phyloP scores from a whole-genome alignment of 1,284 basidiomycete genomes.

The Ustilago hordei region DNA sequence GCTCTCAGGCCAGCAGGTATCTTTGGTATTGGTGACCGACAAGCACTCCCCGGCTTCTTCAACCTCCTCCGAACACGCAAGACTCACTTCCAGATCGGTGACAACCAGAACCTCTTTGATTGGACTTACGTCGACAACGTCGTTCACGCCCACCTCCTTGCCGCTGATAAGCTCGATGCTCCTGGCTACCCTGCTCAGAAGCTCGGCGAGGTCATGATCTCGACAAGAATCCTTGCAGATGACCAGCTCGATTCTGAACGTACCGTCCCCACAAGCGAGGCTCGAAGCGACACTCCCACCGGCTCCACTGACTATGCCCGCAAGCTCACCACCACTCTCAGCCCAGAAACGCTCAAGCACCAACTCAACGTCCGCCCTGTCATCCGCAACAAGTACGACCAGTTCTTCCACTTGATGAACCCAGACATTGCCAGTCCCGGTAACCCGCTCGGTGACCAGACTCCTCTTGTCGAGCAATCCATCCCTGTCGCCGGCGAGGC shows the following conservation, averaged over 20 bases:
- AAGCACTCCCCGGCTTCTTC: conserved; percentile 84
- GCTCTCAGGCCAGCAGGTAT: conserved; percentile 94
- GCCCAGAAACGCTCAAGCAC: conserved; percentile 73
- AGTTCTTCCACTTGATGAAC: conserved; percentile 71
- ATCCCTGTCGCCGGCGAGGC: conserved; percentile 89
- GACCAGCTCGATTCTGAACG: conserved; percentile 48
- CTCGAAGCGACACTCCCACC: conserved; percentile 51
- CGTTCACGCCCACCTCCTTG: conserved; percentile 92
- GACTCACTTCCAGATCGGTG: conserved; percentile 92
- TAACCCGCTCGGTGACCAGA: conserved; percentile 54
- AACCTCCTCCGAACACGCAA: conserved; percentile 82
- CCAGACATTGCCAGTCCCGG: conserved; percentile 50
- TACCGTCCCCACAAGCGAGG: conserved; percentile 59
- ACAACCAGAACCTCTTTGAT: conserved; percentile 94
- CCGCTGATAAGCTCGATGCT: conserved; percentile 80
- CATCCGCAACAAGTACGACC: conserved; percentile 78
- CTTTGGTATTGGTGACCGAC: conserved; percentile 94
- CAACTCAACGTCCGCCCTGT: conserved; percentile 74
- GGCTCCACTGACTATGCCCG: conserved; percentile 64
- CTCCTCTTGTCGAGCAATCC: conserved; percentile 70
- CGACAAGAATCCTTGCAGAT: conserved; percentile 37
- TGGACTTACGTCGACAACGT: conserved; percentile 98
- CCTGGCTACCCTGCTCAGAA: conserved; percentile 68
- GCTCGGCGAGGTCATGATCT: conserved; percentile 54
- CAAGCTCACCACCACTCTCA: conserved; percentile 49